Conservation (phyloP, 805 yeast species). For the Kazachstania bromeliacearum region DNA sequence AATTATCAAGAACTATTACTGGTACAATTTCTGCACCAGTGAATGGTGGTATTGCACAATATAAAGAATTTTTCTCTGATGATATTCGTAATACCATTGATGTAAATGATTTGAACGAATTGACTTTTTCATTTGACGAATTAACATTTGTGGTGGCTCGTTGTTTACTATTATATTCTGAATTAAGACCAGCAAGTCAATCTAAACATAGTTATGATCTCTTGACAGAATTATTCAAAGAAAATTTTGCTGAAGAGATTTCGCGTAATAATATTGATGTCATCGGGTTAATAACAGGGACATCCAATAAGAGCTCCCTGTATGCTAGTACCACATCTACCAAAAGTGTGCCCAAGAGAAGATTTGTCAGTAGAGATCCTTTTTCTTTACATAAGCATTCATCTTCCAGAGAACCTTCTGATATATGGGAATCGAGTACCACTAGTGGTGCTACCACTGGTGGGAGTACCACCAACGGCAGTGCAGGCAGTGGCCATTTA, state of each 20-base stretch:
- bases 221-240: constrained; percentile 50
- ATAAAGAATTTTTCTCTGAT: constrained; percentile 50
- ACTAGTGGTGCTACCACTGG: too few species aligned
- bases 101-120: constrained; percentile 22
- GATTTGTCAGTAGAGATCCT: background rate
- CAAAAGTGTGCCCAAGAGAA: constrained; percentile 3
- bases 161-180: constrained; percentile 61
- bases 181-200: constrained; percentile 41
- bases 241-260: constrained; percentile 63
- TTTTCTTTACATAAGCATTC: background rate
- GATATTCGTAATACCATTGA: constrained; percentile 25
- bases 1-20: constrained; percentile 58
- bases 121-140: constrained; percentile 49
- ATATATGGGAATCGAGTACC: too few species aligned
- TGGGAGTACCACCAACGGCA: too few species aligned
- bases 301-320: background rate
- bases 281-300: constrained; percentile 1
- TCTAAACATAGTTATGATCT: constrained; percentile 60
- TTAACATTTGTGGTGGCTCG: constrained; percentile 55
- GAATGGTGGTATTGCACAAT: constrained; percentile 85
- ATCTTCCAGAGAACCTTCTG: too few species aligned
- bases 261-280: constrained; percentile 25
- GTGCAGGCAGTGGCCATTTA: too few species aligned
- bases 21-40: constrained; percentile 91
- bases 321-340: background rate